Evolutionary conservation across 1,284 basidiomycete species (phyloP).

Genomic region (Naganishia liquefaciens): DNA sequence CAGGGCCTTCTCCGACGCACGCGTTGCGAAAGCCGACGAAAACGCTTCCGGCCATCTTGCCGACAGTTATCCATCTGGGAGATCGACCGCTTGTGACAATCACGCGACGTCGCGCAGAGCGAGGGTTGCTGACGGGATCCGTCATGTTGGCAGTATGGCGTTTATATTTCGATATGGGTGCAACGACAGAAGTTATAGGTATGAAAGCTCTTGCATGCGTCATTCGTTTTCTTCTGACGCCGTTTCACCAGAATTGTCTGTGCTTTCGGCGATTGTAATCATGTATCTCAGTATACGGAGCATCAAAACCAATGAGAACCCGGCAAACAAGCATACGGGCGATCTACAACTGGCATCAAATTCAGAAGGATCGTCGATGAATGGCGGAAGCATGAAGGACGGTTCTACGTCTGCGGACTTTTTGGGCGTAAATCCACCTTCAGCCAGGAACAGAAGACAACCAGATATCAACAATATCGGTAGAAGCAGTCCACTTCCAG

Average conservation of each 20-base stretch:
- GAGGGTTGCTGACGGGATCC: slow-evolving; percentile 42
- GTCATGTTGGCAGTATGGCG: slow-evolving; percentile 42
- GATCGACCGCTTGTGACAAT: slow-evolving; percentile 33
- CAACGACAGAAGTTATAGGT: slow-evolving; percentile 50
- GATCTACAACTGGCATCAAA: neutral
- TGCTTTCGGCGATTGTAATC: slow-evolving; percentile 40
- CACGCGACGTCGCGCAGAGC: slow-evolving; percentile 46
- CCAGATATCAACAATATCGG: slow-evolving; percentile 26
- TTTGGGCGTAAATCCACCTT: neutral
- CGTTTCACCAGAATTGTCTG: slow-evolving; percentile 38
- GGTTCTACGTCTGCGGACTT: neutral
- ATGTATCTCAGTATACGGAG: slow-evolving; percentile 37
- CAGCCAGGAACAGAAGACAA: slow-evolving; percentile 33
- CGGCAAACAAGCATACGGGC: neutral
- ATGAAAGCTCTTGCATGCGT: neutral
- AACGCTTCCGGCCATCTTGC: slow-evolving; percentile 8
- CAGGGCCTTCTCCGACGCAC: neutral
- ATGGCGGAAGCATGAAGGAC: neutral
- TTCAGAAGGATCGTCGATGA: too few species aligned
- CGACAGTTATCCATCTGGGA: neutral
- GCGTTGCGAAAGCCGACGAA: slow-evolving; percentile 3
- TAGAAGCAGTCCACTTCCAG: slow-evolving; percentile 27
- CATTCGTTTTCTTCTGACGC: neutral
- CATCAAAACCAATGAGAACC: neutral
- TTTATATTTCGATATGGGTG: slow-evolving; percentile 44